Evolutionary conservation across 2,329 filamentous ascomycete genomes (phyloP).

Genomic region (Aspergillus amoenus): DNA sequence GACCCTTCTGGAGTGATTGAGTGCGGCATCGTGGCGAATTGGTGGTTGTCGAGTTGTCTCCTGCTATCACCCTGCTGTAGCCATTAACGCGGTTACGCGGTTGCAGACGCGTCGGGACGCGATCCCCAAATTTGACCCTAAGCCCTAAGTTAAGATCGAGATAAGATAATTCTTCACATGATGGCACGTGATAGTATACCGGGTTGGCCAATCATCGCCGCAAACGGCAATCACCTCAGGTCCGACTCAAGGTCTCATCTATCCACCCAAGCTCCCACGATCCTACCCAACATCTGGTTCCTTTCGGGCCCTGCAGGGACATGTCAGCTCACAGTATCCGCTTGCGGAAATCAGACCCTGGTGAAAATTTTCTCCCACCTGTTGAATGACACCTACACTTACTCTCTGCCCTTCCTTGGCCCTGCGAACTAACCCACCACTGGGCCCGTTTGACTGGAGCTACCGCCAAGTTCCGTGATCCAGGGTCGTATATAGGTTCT

Average conservation of each 20-base stretch:
- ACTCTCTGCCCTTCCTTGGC: background rate
- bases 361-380: background rate
- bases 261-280: background rate
- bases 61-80: background rate
- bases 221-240: conserved; percentile 8
- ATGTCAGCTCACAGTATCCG: background rate
- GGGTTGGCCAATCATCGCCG: conserved; percentile 11
- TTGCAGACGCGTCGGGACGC: conserved; percentile 24
- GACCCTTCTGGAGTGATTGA: conserved; percentile 40
- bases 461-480: background rate
- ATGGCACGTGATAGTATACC: background rate
- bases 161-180: background rate
- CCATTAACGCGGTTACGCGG: conserved; percentile 19
- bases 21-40: conserved; percentile 35
- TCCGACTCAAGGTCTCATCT: no score
- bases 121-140: conserved; percentile 14
- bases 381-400: conserved; percentile 17
- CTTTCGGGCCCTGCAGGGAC: conserved; percentile 10
- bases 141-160: conserved; percentile 17
- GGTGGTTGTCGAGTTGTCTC: background rate
- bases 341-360: background rate
- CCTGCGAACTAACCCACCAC: background rate
- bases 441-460: background rate
- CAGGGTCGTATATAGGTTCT: background rate
- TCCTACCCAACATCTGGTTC: background rate